Percentiles rank a stretch among this genome's conserved stretches.
phyloP scores from a whole-genome alignment of 495 filamentous ascomycete species.

The Clavariopsis aquatica region DNA sequence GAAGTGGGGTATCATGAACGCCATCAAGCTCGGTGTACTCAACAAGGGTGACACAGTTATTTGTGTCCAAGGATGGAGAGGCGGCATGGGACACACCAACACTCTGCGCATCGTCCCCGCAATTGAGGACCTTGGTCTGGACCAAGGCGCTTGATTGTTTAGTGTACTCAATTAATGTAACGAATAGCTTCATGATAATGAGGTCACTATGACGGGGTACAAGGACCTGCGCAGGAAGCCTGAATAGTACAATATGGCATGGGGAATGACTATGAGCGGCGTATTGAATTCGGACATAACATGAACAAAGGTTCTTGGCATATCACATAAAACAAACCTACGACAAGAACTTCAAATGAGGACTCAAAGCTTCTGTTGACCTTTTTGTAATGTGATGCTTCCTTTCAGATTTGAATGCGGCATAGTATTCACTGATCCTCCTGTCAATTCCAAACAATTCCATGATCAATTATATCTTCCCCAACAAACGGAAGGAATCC shows the following conservation, averaged over 20 bases:
- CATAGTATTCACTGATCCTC: no score
- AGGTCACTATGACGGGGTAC: neutral
- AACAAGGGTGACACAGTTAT: conserved; percentile 81
- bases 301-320: neutral
- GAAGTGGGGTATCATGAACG: conserved; percentile 88
- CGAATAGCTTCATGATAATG: conserved; percentile 1
- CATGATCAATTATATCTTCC: no score
- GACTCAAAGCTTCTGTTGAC: no score
- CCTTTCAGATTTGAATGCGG: no score
- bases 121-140: conserved; percentile 46
- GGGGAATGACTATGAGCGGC: neutral
- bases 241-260: neutral
- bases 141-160: conserved; percentile 38
- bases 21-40: conserved; percentile 80
- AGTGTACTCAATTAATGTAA: conserved; percentile 3
- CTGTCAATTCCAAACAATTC: no score
- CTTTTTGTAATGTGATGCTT: no score
- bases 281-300: neutral
- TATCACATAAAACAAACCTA: neutral
- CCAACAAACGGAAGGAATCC: neutral
- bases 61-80: conserved; percentile 97
- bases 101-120: conserved; percentile 58
- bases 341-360: neutral
- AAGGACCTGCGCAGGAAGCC: neutral
- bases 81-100: conserved; percentile 97